Evolutionary conservation across 257 asterid genomes (phyloP), one percentile per base, ranked within the genome.

Genomic region (Solanum lycopersicoides): DNA sequence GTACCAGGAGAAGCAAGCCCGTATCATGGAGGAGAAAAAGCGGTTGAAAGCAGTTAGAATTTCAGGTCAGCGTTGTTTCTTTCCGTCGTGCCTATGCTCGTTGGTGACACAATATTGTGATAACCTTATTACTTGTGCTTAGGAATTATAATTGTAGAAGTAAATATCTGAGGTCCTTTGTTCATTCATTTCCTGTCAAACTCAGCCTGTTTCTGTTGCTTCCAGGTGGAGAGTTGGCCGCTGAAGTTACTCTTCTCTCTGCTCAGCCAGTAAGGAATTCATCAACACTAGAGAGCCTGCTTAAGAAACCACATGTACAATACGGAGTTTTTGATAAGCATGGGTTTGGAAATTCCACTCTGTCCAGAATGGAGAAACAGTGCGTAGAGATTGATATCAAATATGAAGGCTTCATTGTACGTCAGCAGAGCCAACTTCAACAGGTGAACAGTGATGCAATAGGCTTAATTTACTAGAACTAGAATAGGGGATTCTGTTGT

Each of bases 331-430:
- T 95, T 79, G 99, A 97, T 90, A 97, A 94, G 91, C 98, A 97
- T 91, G 99, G 99, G 45, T 94, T 86, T 91, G 99, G 99, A 89
- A 97, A 89, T 92, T 90, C 91, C 86, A 91, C 84, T 76, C 92
- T 97, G 86, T 93, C 98, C 50, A 92, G 90, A 89, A 71, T 93
- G 87, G 99, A 97, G 86, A 97, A 97, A 92, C 97, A 95, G 82
- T 95, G 99, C 53, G 93, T 95, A 23, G 99, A 97, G 93, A 93
- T 95, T 88, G 99, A 97, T 89, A 97, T 97, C 66, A 97, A 95
- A 92, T 97, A 97, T 68, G 98, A 94, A 90, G 99, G 99, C 60
- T 97, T 97, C 93, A 97, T 97, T 86, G 88, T 92, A 53, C 98
- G 99, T 86, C 98, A 97, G 91, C 94, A 95, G 88, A 93, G 37